Conservation (phyloP, 2,329 filamentous ascomycete genomes). For the Monilinia fructicola region DNA sequence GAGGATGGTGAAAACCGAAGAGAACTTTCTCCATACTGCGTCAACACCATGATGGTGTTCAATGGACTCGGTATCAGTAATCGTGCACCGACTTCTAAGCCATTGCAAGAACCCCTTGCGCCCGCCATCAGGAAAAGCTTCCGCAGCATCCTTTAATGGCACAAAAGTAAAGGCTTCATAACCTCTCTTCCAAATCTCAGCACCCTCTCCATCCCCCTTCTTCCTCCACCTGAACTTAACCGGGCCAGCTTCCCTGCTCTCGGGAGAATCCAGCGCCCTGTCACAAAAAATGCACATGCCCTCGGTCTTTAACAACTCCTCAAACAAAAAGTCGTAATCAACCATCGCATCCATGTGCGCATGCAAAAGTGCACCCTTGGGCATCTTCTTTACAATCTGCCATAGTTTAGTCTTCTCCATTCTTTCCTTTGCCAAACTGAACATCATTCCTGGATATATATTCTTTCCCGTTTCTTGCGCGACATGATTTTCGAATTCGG, state of each 20-base stretch:
- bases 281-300: constrained; percentile 69
- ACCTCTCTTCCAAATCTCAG: constrained; percentile 62
- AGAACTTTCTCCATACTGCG: constrained; percentile 82
- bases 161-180: constrained; percentile 53
- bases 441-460: constrained; percentile 90
- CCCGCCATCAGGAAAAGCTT: constrained; percentile 72
- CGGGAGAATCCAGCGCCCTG: constrained; percentile 54
- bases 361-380: constrained; percentile 83
- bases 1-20: constrained; percentile 69
- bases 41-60: constrained; percentile 81
- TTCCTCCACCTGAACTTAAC: constrained; percentile 64
- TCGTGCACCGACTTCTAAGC: constrained; percentile 70
- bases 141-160: constrained; percentile 58
- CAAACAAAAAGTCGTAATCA: constrained; percentile 77
- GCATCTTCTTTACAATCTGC: constrained; percentile 81
- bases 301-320: constrained; percentile 66
- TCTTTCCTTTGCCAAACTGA: constrained; percentile 76
- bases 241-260: constrained; percentile 53
- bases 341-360: constrained; percentile 91
- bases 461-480: constrained; percentile 62
- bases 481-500: constrained; percentile 67
- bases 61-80: constrained; percentile 70
- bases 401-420: constrained; percentile 85
- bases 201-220: constrained; percentile 40
- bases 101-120: constrained; percentile 71